Evolutionary conservation across 2,329 filamentous ascomycete genomes (phyloP), one percentile per base, ranked within the genome.

Genomic region (Cordyceps farinosa): DNA sequence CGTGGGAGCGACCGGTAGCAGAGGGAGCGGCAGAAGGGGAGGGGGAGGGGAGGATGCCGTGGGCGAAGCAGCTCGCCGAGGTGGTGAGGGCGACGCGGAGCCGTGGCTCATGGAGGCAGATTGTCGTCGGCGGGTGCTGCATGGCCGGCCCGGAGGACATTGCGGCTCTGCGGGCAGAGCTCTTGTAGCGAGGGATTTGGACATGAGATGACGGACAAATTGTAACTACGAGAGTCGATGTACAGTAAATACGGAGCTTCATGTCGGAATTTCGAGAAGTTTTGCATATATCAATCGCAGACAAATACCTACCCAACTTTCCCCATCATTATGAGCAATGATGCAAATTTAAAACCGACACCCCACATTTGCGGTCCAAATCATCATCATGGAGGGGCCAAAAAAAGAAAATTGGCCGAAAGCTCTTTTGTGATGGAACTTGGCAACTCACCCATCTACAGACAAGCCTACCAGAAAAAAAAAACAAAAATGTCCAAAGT

Each of bases 1-100:
- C 74, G 59, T 90, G 88, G 88, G 82, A 82, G 66, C 76, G 1
- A 77, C 76, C 72, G n/a, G 71, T 68, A 1, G 65, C 87, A 87
- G 82, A 81, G 66, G 64, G 76, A 1, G 77, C 76, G 0, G 69
- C 22, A 22, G 22, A 22, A 22, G 72, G 17, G 70, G 65, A 61
- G 40, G 58, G 7, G 65, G 22, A 0, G 65, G 68, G 9, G 65
- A 69, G 6, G 63, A 66, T 66, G 67, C 67, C 79, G 0, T 85
- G 82, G 82, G 82, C 83, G 63, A 67, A 68, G 1, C 77, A 79
- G 60, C 73, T 85, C 1, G 74, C 76, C 3, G 64, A 74, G 0
- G 74, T 79, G 0, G 81, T 83, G 5, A 68, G 68, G 29, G 67
- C 70, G 5, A 75, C 80, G 3, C 69, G 71, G 40, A 61, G 56